Conservation (phyloP, 179 eudicot genomes). For the Silene coronaria region DNA sequence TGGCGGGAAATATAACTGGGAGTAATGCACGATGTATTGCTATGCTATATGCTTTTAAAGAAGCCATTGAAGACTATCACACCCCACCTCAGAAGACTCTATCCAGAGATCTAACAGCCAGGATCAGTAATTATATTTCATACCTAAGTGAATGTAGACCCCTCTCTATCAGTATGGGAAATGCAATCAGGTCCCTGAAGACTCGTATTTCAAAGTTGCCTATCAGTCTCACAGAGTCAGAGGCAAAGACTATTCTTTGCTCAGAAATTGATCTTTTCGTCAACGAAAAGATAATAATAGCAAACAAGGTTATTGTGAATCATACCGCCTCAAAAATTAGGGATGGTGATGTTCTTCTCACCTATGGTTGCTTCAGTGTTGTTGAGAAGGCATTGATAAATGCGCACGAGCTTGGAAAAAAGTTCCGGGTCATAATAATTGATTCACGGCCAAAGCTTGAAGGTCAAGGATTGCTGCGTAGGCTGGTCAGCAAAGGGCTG, state of each 20-base stretch:
- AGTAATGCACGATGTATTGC: slow-evolving; percentile 83
- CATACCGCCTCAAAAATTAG: slow-evolving; percentile 79
- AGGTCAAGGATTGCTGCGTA: slow-evolving; percentile 67
- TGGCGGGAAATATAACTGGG: slow-evolving; percentile 65
- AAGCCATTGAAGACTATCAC: slow-evolving; percentile 66
- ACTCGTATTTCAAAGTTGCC: slow-evolving; percentile 60
- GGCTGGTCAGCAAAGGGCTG: slow-evolving; percentile 75
- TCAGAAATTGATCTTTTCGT: slow-evolving; percentile 68
- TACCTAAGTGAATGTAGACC: slow-evolving; percentile 87
- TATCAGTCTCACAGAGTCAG: slow-evolving; percentile 60
- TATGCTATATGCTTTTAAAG: slow-evolving; percentile 87
- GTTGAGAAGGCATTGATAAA: slow-evolving; percentile 71
- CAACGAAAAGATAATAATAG: slow-evolving; percentile 69
- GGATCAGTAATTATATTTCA: slow-evolving; percentile 68
- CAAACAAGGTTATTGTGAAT: slow-evolving; percentile 69
- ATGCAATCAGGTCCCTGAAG: slow-evolving; percentile 76
- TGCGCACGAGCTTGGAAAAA: slow-evolving; percentile 79
- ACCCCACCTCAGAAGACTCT: slow-evolving; percentile 71
- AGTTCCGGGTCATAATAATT: slow-evolving; percentile 79
- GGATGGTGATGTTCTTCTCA: slow-evolving; percentile 87
- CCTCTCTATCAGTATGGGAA: slow-evolving; percentile 94
- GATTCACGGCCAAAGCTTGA: slow-evolving; percentile 87
- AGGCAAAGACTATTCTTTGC: slow-evolving; percentile 57
- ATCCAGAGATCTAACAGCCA: slow-evolving; percentile 68
- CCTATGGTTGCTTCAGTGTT: slow-evolving; percentile 74